Conservation (phyloP, 2,329 filamentous ascomycete genomes). For the Aspergillus calidoustus region DNA sequence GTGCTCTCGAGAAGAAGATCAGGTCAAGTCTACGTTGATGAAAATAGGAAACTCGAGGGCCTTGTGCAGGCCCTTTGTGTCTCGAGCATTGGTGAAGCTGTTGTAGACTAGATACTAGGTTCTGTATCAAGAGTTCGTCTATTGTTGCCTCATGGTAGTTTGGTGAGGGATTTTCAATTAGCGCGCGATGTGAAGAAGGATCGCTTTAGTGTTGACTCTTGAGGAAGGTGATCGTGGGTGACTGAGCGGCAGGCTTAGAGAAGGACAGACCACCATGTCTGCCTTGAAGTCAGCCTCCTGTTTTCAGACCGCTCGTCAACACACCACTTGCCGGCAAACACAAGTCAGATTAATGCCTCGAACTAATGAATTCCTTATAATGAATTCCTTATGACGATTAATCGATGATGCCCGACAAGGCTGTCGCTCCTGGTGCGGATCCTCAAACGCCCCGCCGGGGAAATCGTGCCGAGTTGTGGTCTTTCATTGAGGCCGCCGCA, state of each 20-base stretch:
- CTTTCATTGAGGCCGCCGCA: background rate
- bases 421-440: slow-evolving; percentile 19
- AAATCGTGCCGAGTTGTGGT: slow-evolving; percentile 20
- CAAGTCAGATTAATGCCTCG: background rate
- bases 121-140: background rate
- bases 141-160: slow-evolving; percentile 1
- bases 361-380: background rate
- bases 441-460: slow-evolving; percentile 18
- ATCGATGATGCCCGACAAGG: slow-evolving; percentile 20
- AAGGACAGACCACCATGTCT: slow-evolving; percentile 1
- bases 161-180: slow-evolving; percentile 15
- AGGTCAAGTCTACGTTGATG: background rate
- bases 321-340: background rate
- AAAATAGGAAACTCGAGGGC: slow-evolving; percentile 6
- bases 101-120: background rate
- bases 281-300: slow-evolving; percentile 9
- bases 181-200: background rate
- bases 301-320: slow-evolving; percentile 7
- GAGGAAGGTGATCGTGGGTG: background rate
- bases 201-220: background rate
- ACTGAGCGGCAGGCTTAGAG: background rate
- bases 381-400: background rate
- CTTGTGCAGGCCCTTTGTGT: background rate
- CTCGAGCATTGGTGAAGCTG: slow-evolving; percentile 6
- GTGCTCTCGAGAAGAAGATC: background rate